These are phyloP conservation scores for Fusarium beomiforme DNA, from an alignment of 2,329 filamentous ascomycete genomes.

Conservation along the genomic window DNA sequence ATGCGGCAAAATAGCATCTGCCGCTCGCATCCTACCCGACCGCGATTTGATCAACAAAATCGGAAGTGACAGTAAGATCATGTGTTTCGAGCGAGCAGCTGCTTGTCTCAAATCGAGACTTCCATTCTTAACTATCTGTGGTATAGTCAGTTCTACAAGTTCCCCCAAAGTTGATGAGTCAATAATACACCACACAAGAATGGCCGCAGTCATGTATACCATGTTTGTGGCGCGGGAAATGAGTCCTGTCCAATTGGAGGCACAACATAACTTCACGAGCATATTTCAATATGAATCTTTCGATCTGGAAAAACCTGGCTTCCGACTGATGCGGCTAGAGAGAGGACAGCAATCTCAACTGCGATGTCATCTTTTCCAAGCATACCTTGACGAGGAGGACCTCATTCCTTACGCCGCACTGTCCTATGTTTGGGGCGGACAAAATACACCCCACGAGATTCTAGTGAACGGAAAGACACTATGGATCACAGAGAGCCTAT, in stretches of 20 bases:
- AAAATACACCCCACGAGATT: accelerated
- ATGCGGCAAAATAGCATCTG: neutral
- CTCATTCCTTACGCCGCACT: neutral
- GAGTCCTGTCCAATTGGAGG: accelerated
- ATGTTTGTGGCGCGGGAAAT: neutral
- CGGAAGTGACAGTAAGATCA: accelerated
- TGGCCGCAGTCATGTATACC: neutral
- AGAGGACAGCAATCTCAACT: neutral
- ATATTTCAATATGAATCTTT: neutral
- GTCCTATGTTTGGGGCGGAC: neutral
- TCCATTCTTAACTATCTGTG: neutral
- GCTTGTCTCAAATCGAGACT: neutral
- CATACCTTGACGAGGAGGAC: neutral
- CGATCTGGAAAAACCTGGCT: neutral
- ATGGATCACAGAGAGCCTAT: neutral
- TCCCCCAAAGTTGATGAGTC: accelerated
- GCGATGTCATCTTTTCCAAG: neutral
- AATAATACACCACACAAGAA: accelerated
- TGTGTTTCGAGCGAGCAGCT: neutral
- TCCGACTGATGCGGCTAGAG: neutral
- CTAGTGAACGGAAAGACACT: accelerated
- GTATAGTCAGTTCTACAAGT: accelerated
- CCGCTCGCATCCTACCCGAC: accelerated
- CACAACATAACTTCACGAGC: accelerated
- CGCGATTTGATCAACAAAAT: accelerated